phyloP scores from a whole-genome alignment of 2,329 filamentous ascomycete genomes.

The Hawksworthiomyces lignivorus region DNA sequence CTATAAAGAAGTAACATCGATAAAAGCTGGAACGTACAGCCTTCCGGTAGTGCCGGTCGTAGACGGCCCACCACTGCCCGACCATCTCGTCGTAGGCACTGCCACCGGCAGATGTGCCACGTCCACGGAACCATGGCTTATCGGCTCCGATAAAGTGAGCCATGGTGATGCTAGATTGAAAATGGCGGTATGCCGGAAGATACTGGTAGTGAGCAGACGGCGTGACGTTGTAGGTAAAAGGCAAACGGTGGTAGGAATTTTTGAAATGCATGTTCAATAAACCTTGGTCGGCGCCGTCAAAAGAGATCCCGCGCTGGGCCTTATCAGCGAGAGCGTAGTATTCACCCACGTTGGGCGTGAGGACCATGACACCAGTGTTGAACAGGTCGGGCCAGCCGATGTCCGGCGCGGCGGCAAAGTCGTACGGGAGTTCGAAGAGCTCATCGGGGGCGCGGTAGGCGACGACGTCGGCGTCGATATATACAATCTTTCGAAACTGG shows the following conservation, averaged over 20 bases:
- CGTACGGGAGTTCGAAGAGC: conserved; percentile 61
- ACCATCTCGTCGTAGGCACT: conserved; percentile 76
- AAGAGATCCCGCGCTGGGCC: conserved; percentile 81
- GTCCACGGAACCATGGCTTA: conserved; percentile 77
- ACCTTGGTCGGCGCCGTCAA: conserved; percentile 95
- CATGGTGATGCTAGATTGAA: conserved; percentile 80
- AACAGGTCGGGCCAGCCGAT: conserved; percentile 98
- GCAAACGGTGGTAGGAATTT: conserved; percentile 74
- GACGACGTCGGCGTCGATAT: conserved; percentile 91
- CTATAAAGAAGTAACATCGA: neutral
- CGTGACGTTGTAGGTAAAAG: conserved; percentile 95
- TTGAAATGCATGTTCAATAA: conserved; percentile 91
- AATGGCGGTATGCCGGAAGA: conserved; percentile 87
- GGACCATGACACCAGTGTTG: conserved; percentile 95
- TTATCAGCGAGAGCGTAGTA: conserved; percentile 79
- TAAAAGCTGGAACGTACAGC: conserved; percentile 32
- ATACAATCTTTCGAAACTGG: conserved; percentile 87
- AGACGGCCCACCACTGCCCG: conserved; percentile 87
- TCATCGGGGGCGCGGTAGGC: conserved; percentile 86
- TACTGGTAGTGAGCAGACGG: conserved; percentile 97
- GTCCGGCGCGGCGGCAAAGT: conserved; percentile 73
- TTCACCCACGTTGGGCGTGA: conserved; percentile 78
- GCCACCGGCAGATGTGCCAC: conserved; percentile 43
- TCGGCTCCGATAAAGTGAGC: conserved; percentile 89
- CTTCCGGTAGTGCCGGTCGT: conserved; percentile 72